These are phyloP conservation scores for Saccharum officinarum DNA, from an alignment of 176 grass and related monocot genomes.

Conservation along the genomic window DNA sequence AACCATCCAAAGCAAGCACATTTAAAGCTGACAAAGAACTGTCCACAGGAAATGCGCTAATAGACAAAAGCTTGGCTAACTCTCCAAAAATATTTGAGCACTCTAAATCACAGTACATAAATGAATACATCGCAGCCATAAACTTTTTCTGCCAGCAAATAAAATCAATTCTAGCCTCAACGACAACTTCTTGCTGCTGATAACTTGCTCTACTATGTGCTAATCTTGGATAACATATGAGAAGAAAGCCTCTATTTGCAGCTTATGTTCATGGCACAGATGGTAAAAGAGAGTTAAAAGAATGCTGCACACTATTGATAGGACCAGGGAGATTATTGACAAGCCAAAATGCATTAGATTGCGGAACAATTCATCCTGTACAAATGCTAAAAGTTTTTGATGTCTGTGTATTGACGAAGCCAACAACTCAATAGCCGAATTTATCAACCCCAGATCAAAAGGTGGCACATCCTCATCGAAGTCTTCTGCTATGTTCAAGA, in stretches of 20 bases:
- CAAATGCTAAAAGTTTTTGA: conserved; percentile 68
- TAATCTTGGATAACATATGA: conserved; percentile 86
- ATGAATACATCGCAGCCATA: conserved; percentile 96
- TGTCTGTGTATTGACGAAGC: conserved; percentile 65
- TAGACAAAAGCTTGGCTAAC: conserved; percentile 84
- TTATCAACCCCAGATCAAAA: conserved; percentile 89
- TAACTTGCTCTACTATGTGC: conserved; percentile 80
- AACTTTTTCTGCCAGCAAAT: conserved; percentile 95
- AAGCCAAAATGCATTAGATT: conserved; percentile 97
- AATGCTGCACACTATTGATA: conserved; percentile 88
- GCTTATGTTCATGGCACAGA: conserved; percentile 74
- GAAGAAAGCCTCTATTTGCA: conserved; percentile 95
- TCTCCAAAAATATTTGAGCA: conserved; percentile 97
- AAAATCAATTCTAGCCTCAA: conserved; percentile 90
- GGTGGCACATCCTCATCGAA: conserved; percentile 95
- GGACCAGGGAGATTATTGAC: conserved; percentile 89
- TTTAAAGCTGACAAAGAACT: conserved; percentile 81
- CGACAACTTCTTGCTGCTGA: conserved; percentile 92
- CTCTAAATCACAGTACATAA: conserved; percentile 93
- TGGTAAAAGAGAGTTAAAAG: conserved; percentile 94
- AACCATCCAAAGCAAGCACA: conserved; percentile 88
- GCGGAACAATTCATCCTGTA: conserved; percentile 86
- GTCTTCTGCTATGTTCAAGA: conserved; percentile 85
- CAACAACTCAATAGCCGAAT: conserved; percentile 73
- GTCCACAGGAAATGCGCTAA: conserved; percentile 91